These are phyloP conservation scores for Physcomitrium patens DNA, from an alignment of 225 moss, liverwort and hornwort species.

Conservation along the genomic window DNA sequence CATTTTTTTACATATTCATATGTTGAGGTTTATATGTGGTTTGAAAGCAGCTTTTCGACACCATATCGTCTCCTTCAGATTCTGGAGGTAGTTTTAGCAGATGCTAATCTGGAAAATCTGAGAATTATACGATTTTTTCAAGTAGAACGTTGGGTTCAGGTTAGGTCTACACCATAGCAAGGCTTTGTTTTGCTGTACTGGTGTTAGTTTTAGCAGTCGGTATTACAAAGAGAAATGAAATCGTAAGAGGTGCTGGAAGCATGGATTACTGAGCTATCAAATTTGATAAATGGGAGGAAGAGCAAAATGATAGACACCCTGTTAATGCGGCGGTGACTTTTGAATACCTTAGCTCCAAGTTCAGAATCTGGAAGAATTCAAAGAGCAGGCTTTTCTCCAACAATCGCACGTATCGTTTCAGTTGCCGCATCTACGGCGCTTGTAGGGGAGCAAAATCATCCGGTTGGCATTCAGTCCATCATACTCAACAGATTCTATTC, in stretches of 20 bases:
- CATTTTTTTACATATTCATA: no score
- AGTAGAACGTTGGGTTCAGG: no score
- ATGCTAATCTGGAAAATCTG: no score
- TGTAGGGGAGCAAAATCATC: constrained; percentile 22
- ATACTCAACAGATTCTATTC: background rate
- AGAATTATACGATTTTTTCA: no score
- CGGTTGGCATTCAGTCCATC: constrained; percentile 13
- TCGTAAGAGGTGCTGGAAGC: background rate
- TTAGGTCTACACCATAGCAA: no score
- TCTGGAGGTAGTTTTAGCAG: no score
- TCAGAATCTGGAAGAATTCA: background rate
- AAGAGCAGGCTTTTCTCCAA: background rate
- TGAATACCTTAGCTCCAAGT: background rate
- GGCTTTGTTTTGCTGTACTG: no score
- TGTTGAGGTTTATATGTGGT: no score
- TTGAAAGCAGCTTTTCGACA: no score
- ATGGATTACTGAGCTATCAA: background rate
- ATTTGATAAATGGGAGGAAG: constrained; percentile 1
- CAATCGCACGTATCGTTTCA: constrained; percentile 10
- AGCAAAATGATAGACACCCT: background rate
- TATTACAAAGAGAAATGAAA: background rate
- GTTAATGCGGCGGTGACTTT: background rate
- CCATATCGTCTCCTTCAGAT: no score
- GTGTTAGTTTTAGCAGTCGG: background rate
- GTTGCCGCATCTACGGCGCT: constrained; percentile 22